phyloP scores from a whole-genome alignment of 208 protist genomes.

The Trypanosoma scelopori region DNA sequence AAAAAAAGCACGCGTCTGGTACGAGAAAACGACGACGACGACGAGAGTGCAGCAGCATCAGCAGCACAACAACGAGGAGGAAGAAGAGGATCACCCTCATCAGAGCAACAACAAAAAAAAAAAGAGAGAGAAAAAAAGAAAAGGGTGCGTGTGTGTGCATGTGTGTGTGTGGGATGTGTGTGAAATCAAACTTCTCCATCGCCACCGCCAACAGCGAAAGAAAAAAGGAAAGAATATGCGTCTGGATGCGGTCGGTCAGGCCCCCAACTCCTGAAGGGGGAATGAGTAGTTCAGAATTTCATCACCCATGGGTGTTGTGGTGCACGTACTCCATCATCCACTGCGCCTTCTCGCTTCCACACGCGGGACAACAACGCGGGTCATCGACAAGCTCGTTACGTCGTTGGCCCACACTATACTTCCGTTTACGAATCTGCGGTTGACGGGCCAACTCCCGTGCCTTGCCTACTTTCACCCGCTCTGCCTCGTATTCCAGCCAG shows the following conservation, averaged over 20 bases:
- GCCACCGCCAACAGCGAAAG: neutral
- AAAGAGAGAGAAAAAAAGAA: no score
- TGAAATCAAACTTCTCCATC: no score
- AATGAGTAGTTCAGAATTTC: neutral
- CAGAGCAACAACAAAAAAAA: no score
- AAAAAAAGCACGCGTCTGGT: no score
- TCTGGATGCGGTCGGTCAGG: no score
- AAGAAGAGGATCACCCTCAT: no score
- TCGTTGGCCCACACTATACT: slow-evolving; percentile 49
- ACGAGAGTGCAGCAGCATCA: no score
- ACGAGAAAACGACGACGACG: no score
- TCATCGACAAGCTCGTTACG: slow-evolving; percentile 22
- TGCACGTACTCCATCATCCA: slow-evolving; percentile 89
- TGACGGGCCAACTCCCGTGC: slow-evolving; percentile 25
- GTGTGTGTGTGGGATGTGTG: no score
- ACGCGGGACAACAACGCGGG: slow-evolving; percentile 60
- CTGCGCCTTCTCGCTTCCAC: slow-evolving; percentile 63
- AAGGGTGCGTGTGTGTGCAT: no score
- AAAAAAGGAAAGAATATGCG: no score
- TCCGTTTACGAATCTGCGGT: slow-evolving; percentile 39
- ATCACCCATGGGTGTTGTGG: slow-evolving; percentile 58
- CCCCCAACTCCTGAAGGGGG: neutral
- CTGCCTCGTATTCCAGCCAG: slow-evolving; percentile 53
- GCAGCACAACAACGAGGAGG: no score
- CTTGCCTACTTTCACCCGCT: slow-evolving; percentile 30